Evolutionary conservation across 495 filamentous ascomycete species (phyloP).

Genomic region (Trichoderma reesei): DNA sequence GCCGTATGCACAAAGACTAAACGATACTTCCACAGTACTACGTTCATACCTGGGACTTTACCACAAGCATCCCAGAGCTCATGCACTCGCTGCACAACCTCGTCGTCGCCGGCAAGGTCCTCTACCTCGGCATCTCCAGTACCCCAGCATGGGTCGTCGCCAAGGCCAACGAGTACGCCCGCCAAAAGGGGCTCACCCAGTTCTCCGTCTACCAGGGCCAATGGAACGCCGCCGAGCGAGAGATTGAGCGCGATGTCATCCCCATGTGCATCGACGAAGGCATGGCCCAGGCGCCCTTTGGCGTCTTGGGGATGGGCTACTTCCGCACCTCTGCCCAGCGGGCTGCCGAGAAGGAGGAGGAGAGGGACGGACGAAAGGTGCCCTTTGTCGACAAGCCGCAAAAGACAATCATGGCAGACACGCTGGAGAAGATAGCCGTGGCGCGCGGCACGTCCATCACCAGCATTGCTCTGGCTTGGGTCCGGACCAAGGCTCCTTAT

Average conservation of each 20-base stretch:
- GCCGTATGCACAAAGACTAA: background rate
- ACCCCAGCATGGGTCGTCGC: constrained; percentile 57
- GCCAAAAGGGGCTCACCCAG: constrained; percentile 47
- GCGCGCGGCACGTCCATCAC: constrained; percentile 35
- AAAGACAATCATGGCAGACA: constrained; percentile 34
- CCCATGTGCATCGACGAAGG: constrained; percentile 45
- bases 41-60: constrained; percentile 52
- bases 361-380: constrained; percentile 27
- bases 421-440: constrained; percentile 41
- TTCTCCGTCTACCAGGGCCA: constrained; percentile 58
- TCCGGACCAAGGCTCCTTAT: constrained; percentile 41
- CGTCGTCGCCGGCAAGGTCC: constrained; percentile 47
- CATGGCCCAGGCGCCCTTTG: constrained; percentile 51
- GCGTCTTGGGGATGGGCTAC: constrained; percentile 41
- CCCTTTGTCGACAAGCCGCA: constrained; percentile 27
- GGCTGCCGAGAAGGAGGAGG: background rate
- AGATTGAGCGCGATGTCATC: constrained; percentile 49
- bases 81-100: constrained; percentile 51
- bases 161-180: constrained; percentile 50
- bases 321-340: constrained; percentile 28
- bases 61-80: constrained; percentile 49
- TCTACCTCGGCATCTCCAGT: constrained; percentile 54
- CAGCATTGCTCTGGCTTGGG: constrained; percentile 46
- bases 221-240: constrained; percentile 46
- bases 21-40: constrained; percentile 20